Conservation (phyloP, 352 stramenopile genomes). For the Globisporangium polare region DNA sequence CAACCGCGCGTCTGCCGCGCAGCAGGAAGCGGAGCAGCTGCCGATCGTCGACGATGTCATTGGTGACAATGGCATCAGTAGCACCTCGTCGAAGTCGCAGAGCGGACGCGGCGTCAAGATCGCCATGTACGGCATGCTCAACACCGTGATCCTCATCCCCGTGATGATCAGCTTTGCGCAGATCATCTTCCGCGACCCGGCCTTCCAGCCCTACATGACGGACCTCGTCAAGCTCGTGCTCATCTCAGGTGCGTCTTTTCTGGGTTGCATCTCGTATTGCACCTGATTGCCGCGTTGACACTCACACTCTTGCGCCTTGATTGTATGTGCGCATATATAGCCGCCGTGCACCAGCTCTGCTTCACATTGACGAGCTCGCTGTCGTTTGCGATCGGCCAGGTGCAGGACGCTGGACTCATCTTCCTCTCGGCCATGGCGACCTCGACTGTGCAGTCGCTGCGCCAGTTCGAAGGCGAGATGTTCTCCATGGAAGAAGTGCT, state of each 20-base stretch:
- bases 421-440: constrained; percentile 96
- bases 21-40: constrained; percentile 13
- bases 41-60: constrained; percentile 2
- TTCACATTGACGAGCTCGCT: constrained; percentile 90
- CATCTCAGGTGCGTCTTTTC: constrained; percentile 35
- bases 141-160: constrained; percentile 93
- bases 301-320: not conserved
- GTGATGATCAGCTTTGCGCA: constrained; percentile 91
- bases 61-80: not conserved
- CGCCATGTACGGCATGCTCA: constrained; percentile 88
- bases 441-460: constrained; percentile 80
- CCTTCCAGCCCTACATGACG: constrained; percentile 89
- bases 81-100: constrained; percentile 1
- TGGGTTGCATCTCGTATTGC: not conserved
- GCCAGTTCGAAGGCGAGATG: constrained; percentile 50
- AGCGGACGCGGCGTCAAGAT: constrained; percentile 46
- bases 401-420: constrained; percentile 99
- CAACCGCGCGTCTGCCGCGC: constrained; percentile 2
- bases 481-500: constrained; percentile 83
- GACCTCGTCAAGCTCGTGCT: constrained; percentile 95
- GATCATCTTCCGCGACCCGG: constrained; percentile 93
- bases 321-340: constrained; percentile 11
- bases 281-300: not conserved
- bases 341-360: constrained; percentile 76
- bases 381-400: constrained; percentile 96